phyloP scores from a whole-genome alignment of 2,329 filamentous ascomycete genomes.

The Calonectria pseudoturangicola region DNA sequence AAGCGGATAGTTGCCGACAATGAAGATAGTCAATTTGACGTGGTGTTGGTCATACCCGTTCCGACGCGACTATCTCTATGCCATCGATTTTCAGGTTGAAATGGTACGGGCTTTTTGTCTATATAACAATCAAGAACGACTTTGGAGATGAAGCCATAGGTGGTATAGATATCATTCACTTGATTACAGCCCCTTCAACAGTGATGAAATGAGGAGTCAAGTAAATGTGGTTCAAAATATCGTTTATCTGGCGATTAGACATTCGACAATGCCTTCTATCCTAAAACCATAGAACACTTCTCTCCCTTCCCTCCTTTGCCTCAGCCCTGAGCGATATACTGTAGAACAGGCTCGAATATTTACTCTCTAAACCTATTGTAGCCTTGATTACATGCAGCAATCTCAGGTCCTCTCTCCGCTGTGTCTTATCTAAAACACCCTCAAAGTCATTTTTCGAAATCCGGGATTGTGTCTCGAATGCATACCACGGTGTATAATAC shows the following conservation, averaged over 20 bases:
- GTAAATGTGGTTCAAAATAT: not conserved
- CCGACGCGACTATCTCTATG: not conserved
- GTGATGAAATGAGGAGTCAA: no score
- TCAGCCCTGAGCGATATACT: conserved; percentile 43
- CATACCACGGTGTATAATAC: conserved; percentile 55
- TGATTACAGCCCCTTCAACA: no score
- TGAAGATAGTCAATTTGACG: not conserved
- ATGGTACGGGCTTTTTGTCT: not conserved
- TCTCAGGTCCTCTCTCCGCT: conserved; percentile 42
- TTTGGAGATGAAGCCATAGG: no score
- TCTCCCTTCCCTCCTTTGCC: conserved; percentile 28
- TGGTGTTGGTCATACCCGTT: no score
- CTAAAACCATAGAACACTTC: conserved; percentile 46
- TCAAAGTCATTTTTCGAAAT: conserved; percentile 45
- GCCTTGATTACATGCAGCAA: conserved; percentile 41
- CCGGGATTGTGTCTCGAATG: conserved; percentile 50
- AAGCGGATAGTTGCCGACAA: no score
- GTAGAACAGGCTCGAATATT: conserved; percentile 54
- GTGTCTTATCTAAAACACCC: conserved; percentile 44
- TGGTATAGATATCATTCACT: not conserved
- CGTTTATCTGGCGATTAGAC: no score
- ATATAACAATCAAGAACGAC: no score
- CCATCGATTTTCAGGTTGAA: not conserved
- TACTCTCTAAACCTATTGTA: conserved; percentile 50
- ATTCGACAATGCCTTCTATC: not conserved